Conservation (phyloP, 2,329 filamentous ascomycete genomes). For the Aspergillaceae sp. region DNA sequence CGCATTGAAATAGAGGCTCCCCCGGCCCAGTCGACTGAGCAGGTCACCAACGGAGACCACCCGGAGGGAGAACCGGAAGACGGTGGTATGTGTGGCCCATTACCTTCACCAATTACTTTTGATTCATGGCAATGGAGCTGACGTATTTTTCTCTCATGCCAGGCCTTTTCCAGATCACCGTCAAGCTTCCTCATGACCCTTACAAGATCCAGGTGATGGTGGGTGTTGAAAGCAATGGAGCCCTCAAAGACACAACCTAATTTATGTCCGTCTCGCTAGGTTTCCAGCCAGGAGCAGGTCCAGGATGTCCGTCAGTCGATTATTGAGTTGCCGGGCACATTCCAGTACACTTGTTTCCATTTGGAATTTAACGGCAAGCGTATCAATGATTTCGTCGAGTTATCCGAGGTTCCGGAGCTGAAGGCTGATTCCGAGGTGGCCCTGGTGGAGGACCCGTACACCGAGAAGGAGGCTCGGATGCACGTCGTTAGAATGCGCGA, state of each 20-base stretch:
- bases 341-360: slow-evolving; percentile 98
- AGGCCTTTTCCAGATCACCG: slow-evolving; percentile 61
- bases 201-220: slow-evolving; percentile 81
- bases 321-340: slow-evolving; percentile 83
- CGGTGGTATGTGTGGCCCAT: slow-evolving; percentile 22
- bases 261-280: slow-evolving; percentile 41
- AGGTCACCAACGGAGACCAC: slow-evolving; percentile 27
- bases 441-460: slow-evolving; percentile 90
- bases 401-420: slow-evolving; percentile 79
- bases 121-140: slow-evolving; percentile 4
- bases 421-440: slow-evolving; percentile 67
- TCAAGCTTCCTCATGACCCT: slow-evolving; percentile 72
- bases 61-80: slow-evolving; percentile 27
- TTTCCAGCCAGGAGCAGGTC: slow-evolving; percentile 88
- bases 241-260: background rate
- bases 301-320: slow-evolving; percentile 96
- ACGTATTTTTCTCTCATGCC: background rate
- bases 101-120: slow-evolving; percentile 1
- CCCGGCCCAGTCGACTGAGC: slow-evolving; percentile 15
- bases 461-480: slow-evolving; percentile 94
- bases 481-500: slow-evolving; percentile 87
- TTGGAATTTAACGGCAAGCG: slow-evolving; percentile 80
- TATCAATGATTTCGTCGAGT: slow-evolving; percentile 89
- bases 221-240: slow-evolving; percentile 25
- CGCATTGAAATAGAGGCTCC: slow-evolving; percentile 22